These are phyloP conservation scores for Guyanaporus albipodus DNA, from an alignment of 768 basidiomycete species.

Conservation along the genomic window DNA sequence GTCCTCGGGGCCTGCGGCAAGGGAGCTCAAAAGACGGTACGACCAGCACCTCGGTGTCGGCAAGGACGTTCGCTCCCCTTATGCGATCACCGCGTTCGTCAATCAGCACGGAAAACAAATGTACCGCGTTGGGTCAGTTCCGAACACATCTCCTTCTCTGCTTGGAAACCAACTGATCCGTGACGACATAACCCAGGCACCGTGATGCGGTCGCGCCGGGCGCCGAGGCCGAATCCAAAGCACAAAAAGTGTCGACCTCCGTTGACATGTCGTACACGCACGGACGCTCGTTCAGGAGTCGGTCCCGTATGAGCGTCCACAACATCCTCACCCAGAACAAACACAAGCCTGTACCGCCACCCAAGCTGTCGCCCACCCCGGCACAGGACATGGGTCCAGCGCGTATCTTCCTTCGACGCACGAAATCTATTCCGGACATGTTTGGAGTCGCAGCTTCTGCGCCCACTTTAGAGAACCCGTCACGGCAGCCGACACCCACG, in stretches of 20 bases:
- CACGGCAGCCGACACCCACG: conserved; percentile 28
- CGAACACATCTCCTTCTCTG: neutral
- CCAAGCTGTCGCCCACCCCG: conserved; percentile 25
- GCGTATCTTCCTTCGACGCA: conserved; percentile 61
- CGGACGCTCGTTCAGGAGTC: conserved; percentile 40
- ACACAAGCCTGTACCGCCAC: conserved; percentile 37
- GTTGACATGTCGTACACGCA: conserved; percentile 36
- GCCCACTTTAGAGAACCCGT: conserved; percentile 31
- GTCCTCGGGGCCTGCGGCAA: conserved; percentile 68
- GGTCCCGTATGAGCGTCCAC: conserved; percentile 69
- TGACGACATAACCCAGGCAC: conserved; percentile 37
- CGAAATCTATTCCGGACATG: conserved; percentile 69
- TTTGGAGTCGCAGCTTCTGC: conserved; percentile 25
- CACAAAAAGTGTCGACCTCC: conserved; percentile 31
- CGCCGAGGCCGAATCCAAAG: conserved; percentile 45
- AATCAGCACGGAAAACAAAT: conserved; percentile 78
- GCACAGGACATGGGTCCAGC: conserved; percentile 32
- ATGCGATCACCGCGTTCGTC: conserved; percentile 75
- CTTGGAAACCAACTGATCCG: conserved; percentile 1
- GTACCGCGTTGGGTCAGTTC: conserved; percentile 72
- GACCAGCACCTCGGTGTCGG: conserved; percentile 68
- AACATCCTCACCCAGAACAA: conserved; percentile 47
- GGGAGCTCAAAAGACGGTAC: conserved; percentile 71
- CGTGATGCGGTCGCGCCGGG: conserved; percentile 62
- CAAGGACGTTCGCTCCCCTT: conserved; percentile 67